Evolutionary conservation across 1,284 basidiomycete species (phyloP).

Genomic region (Fomitiporia mediterranea): DNA sequence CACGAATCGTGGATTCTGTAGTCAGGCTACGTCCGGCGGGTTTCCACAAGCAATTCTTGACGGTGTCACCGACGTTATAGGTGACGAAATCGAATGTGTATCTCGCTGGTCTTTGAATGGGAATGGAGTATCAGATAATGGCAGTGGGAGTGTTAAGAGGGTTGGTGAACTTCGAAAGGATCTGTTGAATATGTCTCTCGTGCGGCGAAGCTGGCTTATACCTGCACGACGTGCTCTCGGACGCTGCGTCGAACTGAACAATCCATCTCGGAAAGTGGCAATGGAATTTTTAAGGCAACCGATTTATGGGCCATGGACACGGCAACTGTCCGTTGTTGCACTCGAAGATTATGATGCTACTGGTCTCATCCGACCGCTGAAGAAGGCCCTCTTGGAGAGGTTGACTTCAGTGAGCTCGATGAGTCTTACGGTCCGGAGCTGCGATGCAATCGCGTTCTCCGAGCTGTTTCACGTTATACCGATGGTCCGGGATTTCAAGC

Average conservation of each 20-base stretch:
- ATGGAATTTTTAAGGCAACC: background rate
- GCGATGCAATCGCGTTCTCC: background rate
- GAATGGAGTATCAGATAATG: background rate
- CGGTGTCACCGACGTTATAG: background rate
- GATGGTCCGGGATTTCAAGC: background rate
- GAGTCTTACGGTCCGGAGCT: background rate
- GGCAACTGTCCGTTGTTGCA: background rate
- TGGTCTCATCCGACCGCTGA: background rate
- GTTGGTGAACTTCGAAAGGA: background rate
- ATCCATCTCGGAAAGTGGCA: background rate
- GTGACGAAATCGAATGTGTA: background rate
- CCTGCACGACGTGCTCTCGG: background rate
- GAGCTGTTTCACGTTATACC: background rate
- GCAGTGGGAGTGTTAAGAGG: background rate
- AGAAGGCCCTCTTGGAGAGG: background rate
- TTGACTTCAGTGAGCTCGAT: background rate
- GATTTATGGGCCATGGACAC: background rate
- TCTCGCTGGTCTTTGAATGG: background rate
- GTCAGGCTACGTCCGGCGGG: background rate
- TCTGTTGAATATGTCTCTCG: background rate
- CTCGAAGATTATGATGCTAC: background rate
- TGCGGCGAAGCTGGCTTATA: background rate
- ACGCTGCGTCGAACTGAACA: background rate
- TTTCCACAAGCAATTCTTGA: background rate
- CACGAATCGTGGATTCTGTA: background rate